Percentiles rank a stretch among this genome's conserved stretches.
Conservation (phyloP, 495 filamentous ascomycete species). For the Hyaloscypha finlandica region DNA sequence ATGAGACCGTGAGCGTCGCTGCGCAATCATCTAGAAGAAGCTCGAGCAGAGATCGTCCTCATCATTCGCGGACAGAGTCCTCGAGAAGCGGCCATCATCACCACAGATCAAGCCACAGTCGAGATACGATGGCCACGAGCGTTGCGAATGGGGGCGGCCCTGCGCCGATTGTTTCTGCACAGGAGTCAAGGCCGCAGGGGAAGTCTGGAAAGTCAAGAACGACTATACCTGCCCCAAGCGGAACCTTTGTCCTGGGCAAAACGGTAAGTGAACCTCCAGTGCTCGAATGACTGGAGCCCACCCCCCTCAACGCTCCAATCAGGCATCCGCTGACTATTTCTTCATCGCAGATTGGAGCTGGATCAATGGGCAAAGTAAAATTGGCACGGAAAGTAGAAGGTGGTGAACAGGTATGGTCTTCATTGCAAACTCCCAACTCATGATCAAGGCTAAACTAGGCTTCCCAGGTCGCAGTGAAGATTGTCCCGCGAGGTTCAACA, state of each 20-base stretch:
- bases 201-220: conserved; percentile 67
- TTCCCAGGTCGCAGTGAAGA: conserved; percentile 88
- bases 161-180: conserved; percentile 41
- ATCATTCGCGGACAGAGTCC: conserved; percentile 29
- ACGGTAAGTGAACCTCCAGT: conserved; percentile 44
- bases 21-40: conserved; percentile 41
- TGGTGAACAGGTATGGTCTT: conserved; percentile 68
- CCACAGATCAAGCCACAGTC: conserved; percentile 19
- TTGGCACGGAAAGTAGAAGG: conserved; percentile 79
- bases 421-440: not conserved
- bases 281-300: not conserved
- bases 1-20: conserved; percentile 45
- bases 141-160: conserved; percentile 49
- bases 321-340: not conserved
- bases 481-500: conserved; percentile 84
- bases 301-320: not conserved
- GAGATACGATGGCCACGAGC: conserved; percentile 30
- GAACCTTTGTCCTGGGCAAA: conserved; percentile 92
- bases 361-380: conserved; percentile 97
- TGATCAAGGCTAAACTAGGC: not conserved
- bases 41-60: conserved; percentile 43
- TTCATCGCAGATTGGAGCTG: conserved; percentile 68
- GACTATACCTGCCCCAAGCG: conserved; percentile 78
- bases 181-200: conserved; percentile 50
- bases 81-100: conserved; percentile 13